These are phyloP conservation scores for Ceratocystis papillata DNA, from an alignment of 2,329 filamentous ascomycete species.

Conservation along the genomic window DNA sequence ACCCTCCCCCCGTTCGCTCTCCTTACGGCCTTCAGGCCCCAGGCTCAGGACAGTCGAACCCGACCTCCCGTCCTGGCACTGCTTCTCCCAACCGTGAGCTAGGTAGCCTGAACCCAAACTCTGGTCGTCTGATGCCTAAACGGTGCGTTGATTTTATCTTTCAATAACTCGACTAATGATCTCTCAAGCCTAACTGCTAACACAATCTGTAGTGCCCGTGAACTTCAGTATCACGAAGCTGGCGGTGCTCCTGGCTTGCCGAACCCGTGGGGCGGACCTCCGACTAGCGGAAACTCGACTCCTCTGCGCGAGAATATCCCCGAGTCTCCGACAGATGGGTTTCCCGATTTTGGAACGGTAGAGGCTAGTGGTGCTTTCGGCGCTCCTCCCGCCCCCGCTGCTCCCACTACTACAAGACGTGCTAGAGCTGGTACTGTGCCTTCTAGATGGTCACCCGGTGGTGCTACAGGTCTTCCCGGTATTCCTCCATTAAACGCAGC, in stretches of 20 bases:
- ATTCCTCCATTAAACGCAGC: constrained; percentile 19
- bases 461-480: constrained; percentile 45
- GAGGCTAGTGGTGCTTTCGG: constrained; percentile 37
- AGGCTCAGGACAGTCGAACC: constrained; percentile 47
- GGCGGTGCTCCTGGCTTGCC: constrained; percentile 51
- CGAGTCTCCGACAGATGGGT: constrained; percentile 90
- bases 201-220: constrained; percentile 56
- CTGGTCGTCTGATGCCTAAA: constrained; percentile 74
- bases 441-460: constrained; percentile 76
- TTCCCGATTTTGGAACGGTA: constrained; percentile 64
- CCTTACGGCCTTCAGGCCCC: constrained; percentile 60
- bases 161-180: too few species aligned
- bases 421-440: constrained; percentile 92
- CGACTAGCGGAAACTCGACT: constrained; percentile 91
- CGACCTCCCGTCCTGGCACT: constrained; percentile 63
- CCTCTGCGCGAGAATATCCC: constrained; percentile 94
- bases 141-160: constrained; percentile 49
- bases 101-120: constrained; percentile 37
- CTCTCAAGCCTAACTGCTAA: not conserved
- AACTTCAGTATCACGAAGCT: constrained; percentile 95
- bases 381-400: constrained; percentile 36
- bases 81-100: constrained; percentile 95
- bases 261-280: constrained; percentile 85
- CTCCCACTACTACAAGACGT: constrained; percentile 54
- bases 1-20: constrained; percentile 58